phyloP scores from a whole-genome alignment of 2,329 filamentous ascomycete genomes.

The Fusarium keratoplasticum region DNA sequence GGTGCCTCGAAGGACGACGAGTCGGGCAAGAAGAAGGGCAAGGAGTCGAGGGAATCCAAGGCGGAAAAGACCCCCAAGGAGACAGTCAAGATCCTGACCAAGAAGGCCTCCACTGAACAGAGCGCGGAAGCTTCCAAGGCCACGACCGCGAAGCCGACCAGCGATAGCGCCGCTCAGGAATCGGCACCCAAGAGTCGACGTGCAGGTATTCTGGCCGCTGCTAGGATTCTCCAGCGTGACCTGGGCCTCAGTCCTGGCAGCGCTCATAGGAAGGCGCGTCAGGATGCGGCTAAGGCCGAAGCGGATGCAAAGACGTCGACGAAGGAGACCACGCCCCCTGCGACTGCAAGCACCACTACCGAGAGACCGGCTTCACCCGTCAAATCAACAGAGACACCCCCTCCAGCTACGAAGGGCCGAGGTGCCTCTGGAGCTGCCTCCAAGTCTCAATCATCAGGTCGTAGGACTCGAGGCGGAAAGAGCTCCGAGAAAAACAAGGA shows the following conservation, averaged over 20 bases:
- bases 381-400: constrained; percentile 28
- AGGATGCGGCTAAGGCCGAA: constrained; percentile 69
- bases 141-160: constrained; percentile 51
- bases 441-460: constrained; percentile 45
- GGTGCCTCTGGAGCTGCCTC: constrained; percentile 34
- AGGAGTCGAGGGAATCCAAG: constrained; percentile 71
- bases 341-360: constrained; percentile 23
- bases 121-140: constrained; percentile 60
- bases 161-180: constrained; percentile 47
- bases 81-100: constrained; percentile 72
- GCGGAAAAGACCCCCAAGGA: constrained; percentile 65
- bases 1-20: constrained; percentile 59
- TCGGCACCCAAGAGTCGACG: constrained; percentile 65
- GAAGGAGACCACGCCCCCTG: constrained; percentile 46
- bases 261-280: constrained; percentile 70
- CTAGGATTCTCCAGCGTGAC: constrained; percentile 74
- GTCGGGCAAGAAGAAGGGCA: constrained; percentile 70
- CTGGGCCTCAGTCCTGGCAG: constrained; percentile 73
- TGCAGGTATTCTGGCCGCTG: constrained; percentile 71
- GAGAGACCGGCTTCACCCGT: constrained; percentile 37
- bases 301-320: constrained; percentile 55
- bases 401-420: constrained; percentile 38
- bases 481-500: constrained; percentile 54
- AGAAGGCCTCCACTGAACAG: constrained; percentile 65
- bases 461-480: constrained; percentile 52